A percentile compares a stretch with the other conserved stretches of the same genome.
Evolutionary conservation across 176 grass and related monocot genomes (phyloP).

Genomic region (Microstegium vimineum): DNA sequence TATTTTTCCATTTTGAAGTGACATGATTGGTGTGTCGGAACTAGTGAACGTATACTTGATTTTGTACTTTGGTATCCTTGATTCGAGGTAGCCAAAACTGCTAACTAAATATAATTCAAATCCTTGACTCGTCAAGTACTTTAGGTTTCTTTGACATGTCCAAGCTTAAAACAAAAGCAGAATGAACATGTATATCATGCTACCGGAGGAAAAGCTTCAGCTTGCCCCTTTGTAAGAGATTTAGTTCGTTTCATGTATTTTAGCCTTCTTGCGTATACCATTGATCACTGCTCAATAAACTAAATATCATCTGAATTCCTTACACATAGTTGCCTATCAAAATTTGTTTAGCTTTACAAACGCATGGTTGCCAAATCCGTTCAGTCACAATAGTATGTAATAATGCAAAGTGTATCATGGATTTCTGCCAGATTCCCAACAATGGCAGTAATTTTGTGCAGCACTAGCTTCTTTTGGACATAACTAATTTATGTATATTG

Average conservation of each 20-base stretch:
- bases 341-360: no score
- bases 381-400: constrained; percentile 12
- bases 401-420: not conserved
- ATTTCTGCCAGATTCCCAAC: not conserved
- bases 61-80: not conserved
- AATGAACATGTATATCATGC: not conserved
- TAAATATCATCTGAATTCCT: constrained; percentile 19
- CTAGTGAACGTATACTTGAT: not conserved
- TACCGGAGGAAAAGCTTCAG: constrained; percentile 3
- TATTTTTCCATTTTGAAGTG: not conserved
- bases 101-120: not conserved
- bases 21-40: not conserved
- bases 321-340: not conserved
- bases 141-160: not conserved
- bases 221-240: not conserved
- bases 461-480: not conserved
- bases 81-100: not conserved
- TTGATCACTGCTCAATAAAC: constrained; percentile 33
- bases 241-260: no score
- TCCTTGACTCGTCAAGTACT: no score
- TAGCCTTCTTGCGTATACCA: not conserved
- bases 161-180: not conserved
- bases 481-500: no score
- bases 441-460: not conserved
- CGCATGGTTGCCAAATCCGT: constrained; percentile 2